Evolutionary conservation across 2,329 filamentous ascomycete species (phyloP), one percentile per base, ranked within the genome.

Genomic region (Metarhizium rileyi): DNA sequence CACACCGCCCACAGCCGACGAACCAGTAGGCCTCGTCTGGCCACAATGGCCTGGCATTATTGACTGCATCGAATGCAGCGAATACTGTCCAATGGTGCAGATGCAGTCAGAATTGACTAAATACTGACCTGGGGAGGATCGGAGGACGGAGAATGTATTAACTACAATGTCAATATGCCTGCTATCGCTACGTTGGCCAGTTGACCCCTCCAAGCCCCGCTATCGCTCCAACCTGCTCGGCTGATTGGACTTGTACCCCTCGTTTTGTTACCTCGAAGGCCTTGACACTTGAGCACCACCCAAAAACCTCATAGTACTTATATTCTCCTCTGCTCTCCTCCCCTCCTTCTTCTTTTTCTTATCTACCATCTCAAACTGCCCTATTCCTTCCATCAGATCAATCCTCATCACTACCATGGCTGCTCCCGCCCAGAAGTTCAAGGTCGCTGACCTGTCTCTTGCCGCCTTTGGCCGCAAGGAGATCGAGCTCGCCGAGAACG

Each of bases 381-480:
- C 53, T 52, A 20, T 20, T 8, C 38, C 41, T 22, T 48, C 48
- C 51, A 44, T 26, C 50, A 56, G 53, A 46, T 16, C 44, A 51
- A 50, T 53, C 52, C 53, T 53, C 66, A 76, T 60, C 62, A 83
- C 47, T 48, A 50, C 25, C 44, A 52, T 83, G 80, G 71, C 78
- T 80, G 87, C 87, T 66, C 90, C 90, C 75, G 90, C 90, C 69
- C 76, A 84, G 73, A 91, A 87, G 75, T 94, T 89, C 86, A 95
- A 96, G 87, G 91, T 98, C 77, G 90, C 91, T 68, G 93, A 97
- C 81, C 87, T 97, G 71, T 88, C 86, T 70, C 85, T 97, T 70
- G 91, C 93, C 69, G 93, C 93, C 73, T 97, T 98, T 69, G 93
- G 93, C 74, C 90, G 93, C 76, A 90, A 91, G 75, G 93, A 98